phyloP scores from a whole-genome alignment of 2,329 filamentous ascomycete genomes.

The Cytospora schulzeri region DNA sequence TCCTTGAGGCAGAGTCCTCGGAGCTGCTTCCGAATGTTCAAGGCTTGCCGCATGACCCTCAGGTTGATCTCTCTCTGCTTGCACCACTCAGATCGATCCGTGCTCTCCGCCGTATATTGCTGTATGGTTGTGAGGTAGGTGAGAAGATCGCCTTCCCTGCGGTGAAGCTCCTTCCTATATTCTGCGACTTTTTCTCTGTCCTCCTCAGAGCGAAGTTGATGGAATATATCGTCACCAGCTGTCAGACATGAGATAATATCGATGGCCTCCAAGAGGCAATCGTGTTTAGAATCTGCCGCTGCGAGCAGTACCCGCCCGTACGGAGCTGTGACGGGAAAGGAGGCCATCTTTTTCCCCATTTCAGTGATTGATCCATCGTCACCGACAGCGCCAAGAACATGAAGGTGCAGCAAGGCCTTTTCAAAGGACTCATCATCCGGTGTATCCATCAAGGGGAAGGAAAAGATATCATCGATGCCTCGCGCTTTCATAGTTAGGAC shows the following conservation, averaged over 20 bases:
- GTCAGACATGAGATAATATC: conserved; percentile 75
- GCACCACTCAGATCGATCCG: conserved; percentile 61
- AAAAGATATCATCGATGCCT: conserved; percentile 77
- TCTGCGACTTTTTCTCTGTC: conserved; percentile 55
- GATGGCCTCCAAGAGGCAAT: conserved; percentile 80
- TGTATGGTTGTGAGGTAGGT: conserved; percentile 67
- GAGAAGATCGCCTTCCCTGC: conserved; percentile 66
- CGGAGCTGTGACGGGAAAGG: conserved; percentile 79
- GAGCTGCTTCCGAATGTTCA: conserved; percentile 64
- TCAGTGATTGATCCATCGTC: conserved; percentile 73
- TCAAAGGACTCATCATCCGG: conserved; percentile 78
- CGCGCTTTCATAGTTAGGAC: conserved; percentile 92
- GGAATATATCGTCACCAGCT: conserved; percentile 64
- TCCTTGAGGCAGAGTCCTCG: conserved; percentile 57
- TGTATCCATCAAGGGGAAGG: conserved; percentile 82
- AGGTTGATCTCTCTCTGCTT: conserved; percentile 57
- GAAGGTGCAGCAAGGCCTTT: conserved; percentile 78
- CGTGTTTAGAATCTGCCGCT: conserved; percentile 67
- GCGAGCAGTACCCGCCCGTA: conserved; percentile 83
- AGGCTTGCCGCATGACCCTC: conserved; percentile 63
- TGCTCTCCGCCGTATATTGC: conserved; percentile 58
- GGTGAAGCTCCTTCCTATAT: conserved; percentile 57
- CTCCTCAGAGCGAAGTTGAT: conserved; percentile 61
- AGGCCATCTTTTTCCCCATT: conserved; percentile 74
- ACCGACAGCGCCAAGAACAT: conserved; percentile 75